Evolutionary conservation across 2,329 filamentous ascomycete species (phyloP).

Genomic region (Sporothrix pallida): DNA sequence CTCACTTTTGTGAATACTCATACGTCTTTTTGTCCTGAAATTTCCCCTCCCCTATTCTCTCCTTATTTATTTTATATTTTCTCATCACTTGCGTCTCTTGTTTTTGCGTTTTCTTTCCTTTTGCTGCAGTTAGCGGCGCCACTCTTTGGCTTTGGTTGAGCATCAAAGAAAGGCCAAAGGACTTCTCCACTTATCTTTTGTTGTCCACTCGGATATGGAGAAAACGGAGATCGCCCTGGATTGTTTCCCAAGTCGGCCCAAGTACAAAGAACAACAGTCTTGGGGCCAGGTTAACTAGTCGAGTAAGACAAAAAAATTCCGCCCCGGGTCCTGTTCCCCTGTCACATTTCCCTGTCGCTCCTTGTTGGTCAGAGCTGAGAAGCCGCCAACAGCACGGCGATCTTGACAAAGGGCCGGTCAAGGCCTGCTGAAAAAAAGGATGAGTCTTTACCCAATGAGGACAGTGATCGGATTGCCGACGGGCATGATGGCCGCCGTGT

Average conservation of each 20-base stretch:
- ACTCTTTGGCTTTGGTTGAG: not conserved
- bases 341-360: not conserved
- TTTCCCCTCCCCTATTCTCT: not conserved
- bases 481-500: not conserved
- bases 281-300: not conserved
- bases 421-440: slow-evolving; percentile 33
- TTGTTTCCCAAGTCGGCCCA: not conserved
- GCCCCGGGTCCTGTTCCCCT: not conserved
- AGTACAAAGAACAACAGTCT: not conserved
- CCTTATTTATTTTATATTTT: not conserved
- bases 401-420: slow-evolving; percentile 31
- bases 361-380: slow-evolving; percentile 28
- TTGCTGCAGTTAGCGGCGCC: not conserved
- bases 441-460: slow-evolving; percentile 7
- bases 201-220: slow-evolving; percentile 2
- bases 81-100: not conserved
- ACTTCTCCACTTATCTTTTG: not conserved
- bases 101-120: not conserved
- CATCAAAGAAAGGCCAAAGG: not conserved
- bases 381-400: slow-evolving; percentile 17
- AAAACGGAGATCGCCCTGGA: slow-evolving; percentile 1
- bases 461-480: not conserved
- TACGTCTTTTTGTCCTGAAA: not conserved
- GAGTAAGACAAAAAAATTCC: slow-evolving; percentile 8
- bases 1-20: not conserved